phyloP scores from a whole-genome alignment of 2,329 filamentous ascomycete genomes.

The Trichoderma atroviride region DNA sequence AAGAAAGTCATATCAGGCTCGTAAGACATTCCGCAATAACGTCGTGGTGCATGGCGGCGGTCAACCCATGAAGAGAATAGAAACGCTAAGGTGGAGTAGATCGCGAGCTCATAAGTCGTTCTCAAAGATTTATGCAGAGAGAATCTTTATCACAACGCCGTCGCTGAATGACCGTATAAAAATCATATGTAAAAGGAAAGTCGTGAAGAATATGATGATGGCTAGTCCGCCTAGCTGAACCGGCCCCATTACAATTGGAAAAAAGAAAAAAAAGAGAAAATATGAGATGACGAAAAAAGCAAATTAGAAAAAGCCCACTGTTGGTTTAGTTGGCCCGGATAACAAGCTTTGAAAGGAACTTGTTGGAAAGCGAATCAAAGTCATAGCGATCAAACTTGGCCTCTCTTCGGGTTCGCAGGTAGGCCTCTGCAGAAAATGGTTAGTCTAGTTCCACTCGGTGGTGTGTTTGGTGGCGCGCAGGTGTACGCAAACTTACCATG shows the following conservation, averaged over 20 bases:
- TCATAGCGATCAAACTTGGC: conserved; percentile 87
- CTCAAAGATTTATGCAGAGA: conserved; percentile 38
- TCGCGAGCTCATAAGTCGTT: conserved; percentile 33
- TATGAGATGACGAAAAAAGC: neutral
- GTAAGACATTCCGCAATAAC: conserved; percentile 41
- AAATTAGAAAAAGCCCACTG: neutral
- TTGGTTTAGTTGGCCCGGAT: conserved; percentile 80
- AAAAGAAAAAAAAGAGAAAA: conserved; percentile 16
- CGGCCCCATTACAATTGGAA: conserved; percentile 25
- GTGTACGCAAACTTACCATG: conserved; percentile 67
- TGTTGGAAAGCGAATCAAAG: conserved; percentile 95
- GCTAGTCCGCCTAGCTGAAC: conserved; percentile 24
- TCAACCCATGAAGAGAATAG: conserved; percentile 37
- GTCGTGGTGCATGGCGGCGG: conserved; percentile 41
- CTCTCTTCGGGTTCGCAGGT: conserved; percentile 77
- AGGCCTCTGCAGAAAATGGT: conserved; percentile 66
- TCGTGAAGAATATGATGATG: conserved; percentile 31
- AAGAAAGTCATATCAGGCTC: conserved; percentile 45
- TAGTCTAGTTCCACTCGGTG: conserved; percentile 28
- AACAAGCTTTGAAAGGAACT: conserved; percentile 94
- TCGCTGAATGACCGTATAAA: conserved; percentile 48
- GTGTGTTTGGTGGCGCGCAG: neutral
- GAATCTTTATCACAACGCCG: conserved; percentile 48
- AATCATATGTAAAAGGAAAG: conserved; percentile 37
- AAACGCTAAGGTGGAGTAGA: conserved; percentile 31